Evolutionary conservation across 2,329 filamentous ascomycete genomes (phyloP).

Genomic region (Ophiostoma novo-ulmi): DNA sequence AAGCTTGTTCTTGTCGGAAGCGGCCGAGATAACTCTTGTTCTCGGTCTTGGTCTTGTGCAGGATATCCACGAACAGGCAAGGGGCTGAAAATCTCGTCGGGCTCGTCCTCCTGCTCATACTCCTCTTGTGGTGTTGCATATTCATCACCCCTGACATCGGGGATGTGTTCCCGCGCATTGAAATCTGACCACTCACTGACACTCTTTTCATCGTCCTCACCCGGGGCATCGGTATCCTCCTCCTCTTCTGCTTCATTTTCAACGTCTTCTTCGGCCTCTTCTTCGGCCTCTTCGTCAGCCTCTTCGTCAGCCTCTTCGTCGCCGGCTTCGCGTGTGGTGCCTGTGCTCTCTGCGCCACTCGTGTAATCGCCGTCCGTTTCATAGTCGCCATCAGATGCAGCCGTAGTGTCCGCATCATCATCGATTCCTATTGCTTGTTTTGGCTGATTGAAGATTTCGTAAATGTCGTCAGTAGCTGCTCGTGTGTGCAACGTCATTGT

Average conservation of each 20-base stretch:
- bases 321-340: slow-evolving; percentile 53
- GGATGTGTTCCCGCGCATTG: slow-evolving; percentile 65
- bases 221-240: slow-evolving; percentile 40
- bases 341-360: slow-evolving; percentile 78
- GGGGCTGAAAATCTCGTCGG: slow-evolving; percentile 30
- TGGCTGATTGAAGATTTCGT: slow-evolving; percentile 92
- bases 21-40: slow-evolving; percentile 32
- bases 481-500: slow-evolving; percentile 97
- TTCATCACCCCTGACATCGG: slow-evolving; percentile 34
- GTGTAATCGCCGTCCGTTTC: slow-evolving; percentile 73
- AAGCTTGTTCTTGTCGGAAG: slow-evolving; percentile 55
- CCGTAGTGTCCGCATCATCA: slow-evolving; percentile 56
- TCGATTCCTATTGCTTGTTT: slow-evolving; percentile 44
- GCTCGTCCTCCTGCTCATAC: slow-evolving; percentile 31
- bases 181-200: slow-evolving; percentile 88
- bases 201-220: slow-evolving; percentile 55
- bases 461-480: slow-evolving; percentile 94
- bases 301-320: slow-evolving; percentile 47
- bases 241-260: slow-evolving; percentile 40
- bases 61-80: slow-evolving; percentile 18
- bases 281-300: slow-evolving; percentile 41
- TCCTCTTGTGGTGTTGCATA: background rate
- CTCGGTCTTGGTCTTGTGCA: slow-evolving; percentile 31
- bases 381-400: slow-evolving; percentile 45
- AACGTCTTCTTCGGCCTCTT: slow-evolving; percentile 40